Evolutionary conservation across 2,329 filamentous ascomycete species (phyloP).

Genomic region (Talaromyces sp.): DNA sequence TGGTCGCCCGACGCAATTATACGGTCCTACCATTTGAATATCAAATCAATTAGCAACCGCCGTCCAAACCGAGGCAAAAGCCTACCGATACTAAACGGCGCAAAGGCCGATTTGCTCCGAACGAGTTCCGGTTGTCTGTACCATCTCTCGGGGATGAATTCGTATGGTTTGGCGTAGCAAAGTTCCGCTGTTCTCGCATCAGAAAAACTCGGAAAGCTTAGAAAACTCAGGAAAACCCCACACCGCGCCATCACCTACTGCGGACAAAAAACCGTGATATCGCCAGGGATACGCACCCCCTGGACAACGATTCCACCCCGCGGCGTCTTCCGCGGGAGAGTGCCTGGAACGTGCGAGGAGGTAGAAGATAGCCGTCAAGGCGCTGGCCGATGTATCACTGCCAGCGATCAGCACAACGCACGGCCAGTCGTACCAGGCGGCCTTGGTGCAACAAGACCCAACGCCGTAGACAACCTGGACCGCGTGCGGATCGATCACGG

Average conservation of each 20-base stretch:
- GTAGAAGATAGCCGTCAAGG: constrained; percentile 39
- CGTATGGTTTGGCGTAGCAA: constrained; percentile 19
- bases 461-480: constrained; percentile 34
- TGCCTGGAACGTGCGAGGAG: constrained; percentile 31
- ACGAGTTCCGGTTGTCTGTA: constrained; percentile 27
- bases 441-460: constrained; percentile 35
- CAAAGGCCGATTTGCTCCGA: constrained; percentile 27
- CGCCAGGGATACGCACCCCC: background rate
- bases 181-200: background rate
- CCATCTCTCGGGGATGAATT: constrained; percentile 36
- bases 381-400: too few species aligned
- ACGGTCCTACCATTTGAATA: too few species aligned
- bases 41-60: too few species aligned
- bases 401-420: background rate
- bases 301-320: constrained; percentile 30
- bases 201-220: too few species aligned
- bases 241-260: background rate
- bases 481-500: constrained; percentile 31
- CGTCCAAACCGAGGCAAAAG: too few species aligned
- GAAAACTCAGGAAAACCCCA: background rate
- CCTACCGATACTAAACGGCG: constrained; percentile 27
- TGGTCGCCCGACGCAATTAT: too few species aligned
- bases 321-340: constrained; percentile 35
- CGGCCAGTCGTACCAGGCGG: constrained; percentile 34
- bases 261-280: background rate